Conservation (phyloP, 352 stramenopile genomes). For the Thalassiosira sp. region DNA sequence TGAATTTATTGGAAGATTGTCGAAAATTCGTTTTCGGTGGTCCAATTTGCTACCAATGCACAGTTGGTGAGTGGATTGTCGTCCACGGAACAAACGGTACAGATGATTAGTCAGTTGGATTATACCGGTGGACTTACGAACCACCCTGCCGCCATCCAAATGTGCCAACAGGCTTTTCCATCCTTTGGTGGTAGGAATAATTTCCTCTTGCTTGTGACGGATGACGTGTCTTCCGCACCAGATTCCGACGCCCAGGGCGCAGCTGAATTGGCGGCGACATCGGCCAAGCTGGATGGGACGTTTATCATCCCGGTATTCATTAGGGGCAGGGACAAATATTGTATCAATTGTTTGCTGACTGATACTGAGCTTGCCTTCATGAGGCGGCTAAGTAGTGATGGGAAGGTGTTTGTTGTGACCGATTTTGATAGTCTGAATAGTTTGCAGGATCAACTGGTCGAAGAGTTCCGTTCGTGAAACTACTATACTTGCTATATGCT, state of each 20-base stretch:
- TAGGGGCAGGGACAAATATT: not conserved
- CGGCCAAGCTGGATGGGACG: slow-evolving; percentile 26
- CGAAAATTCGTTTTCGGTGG: slow-evolving; percentile 26
- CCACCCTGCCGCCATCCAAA: slow-evolving; percentile 30
- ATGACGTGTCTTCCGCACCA: slow-evolving; percentile 29
- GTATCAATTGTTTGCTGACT: not conserved
- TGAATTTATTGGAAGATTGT: slow-evolving; percentile 6
- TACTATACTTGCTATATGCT: slow-evolving; percentile 27
- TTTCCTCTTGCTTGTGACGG: slow-evolving; percentile 40
- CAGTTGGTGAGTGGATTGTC: slow-evolving; percentile 14
- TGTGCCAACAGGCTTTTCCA: slow-evolving; percentile 25
- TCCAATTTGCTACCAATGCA: slow-evolving; percentile 34
- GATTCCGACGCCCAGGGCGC: not conserved
- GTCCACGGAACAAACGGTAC: slow-evolving; percentile 11
- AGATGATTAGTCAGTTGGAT: slow-evolving; percentile 14
- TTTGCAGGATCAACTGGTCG: too few species aligned
- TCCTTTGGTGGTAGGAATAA: slow-evolving; percentile 21
- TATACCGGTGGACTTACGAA: slow-evolving; percentile 44
- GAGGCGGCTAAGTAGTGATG: slow-evolving; percentile 46
- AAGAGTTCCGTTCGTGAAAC: slow-evolving; percentile 17
- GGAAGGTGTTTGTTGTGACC: slow-evolving; percentile 32
- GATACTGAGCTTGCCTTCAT: slow-evolving; percentile 25
- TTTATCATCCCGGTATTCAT: slow-evolving; percentile 48
- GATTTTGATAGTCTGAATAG: slow-evolving; percentile 35
- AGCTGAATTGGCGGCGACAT: slow-evolving; percentile 17